Conservation (phyloP, 2,329 filamentous ascomycete species). For the Phoma sp. region DNA sequence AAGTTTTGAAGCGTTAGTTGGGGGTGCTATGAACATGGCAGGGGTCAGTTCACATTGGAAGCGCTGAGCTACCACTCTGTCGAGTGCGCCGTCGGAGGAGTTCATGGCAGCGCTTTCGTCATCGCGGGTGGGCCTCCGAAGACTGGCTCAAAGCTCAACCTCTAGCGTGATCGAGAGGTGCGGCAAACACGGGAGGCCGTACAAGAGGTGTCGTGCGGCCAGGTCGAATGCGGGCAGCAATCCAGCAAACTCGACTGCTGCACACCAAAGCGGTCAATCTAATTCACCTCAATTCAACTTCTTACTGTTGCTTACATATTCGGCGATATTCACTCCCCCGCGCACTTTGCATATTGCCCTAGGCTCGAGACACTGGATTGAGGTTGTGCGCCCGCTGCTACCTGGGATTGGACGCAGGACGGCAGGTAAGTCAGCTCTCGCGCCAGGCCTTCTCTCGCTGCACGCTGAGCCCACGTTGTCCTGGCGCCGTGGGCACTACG, state of each 20-base stretch:
- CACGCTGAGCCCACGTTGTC: constrained; percentile 26
- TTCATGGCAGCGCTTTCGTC: constrained; percentile 27
- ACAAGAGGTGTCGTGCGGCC: constrained; percentile 13
- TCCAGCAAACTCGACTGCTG: constrained; percentile 6
- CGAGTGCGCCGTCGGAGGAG: constrained; percentile 20
- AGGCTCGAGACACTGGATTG: constrained; percentile 1
- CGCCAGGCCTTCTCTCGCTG: constrained; percentile 20
- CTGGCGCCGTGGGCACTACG: constrained; percentile 22
- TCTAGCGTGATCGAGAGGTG: constrained; percentile 30
- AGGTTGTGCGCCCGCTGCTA: constrained; percentile 18
- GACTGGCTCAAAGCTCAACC: constrained; percentile 19
- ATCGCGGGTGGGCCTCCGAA: constrained; percentile 31
- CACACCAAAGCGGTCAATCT: not conserved
- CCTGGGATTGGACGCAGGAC: constrained; percentile 20
- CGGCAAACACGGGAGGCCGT: constrained; percentile 28
- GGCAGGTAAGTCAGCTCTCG: constrained; percentile 30
- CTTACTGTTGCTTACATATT: constrained; percentile 7
- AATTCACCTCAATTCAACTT: not conserved
- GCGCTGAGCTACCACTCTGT: constrained; percentile 10
- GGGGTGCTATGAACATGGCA: constrained; percentile 23
- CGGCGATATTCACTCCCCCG: not conserved
- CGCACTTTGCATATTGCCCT: constrained; percentile 5
- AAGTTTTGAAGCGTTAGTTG: constrained; percentile 31
- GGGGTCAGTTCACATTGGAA: constrained; percentile 9
- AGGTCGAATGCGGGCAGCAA: constrained; percentile 4